Evolutionary conservation across 1,139 yeast species (phyloP).

Genomic region (Arxiozyma telluris): DNA sequence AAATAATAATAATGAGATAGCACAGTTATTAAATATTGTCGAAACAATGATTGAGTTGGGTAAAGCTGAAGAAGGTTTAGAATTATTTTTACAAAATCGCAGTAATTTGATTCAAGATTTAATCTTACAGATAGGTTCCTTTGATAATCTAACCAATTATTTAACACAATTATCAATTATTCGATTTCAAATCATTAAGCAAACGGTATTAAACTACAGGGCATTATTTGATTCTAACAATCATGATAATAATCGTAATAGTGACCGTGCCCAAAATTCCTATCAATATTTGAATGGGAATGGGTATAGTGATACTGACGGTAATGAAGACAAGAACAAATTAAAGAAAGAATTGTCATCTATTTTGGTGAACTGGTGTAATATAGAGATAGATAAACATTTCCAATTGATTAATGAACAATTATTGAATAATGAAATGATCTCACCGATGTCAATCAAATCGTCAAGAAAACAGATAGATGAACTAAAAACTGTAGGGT

Average conservation of each 20-base stretch:
- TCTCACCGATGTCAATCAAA: constrained; percentile 40
- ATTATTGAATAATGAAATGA: constrained; percentile 52
- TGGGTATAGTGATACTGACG: background rate
- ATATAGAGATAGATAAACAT: constrained; percentile 54
- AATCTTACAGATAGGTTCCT: constrained; percentile 41
- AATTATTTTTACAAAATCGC: constrained; percentile 40
- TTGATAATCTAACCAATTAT: constrained; percentile 49
- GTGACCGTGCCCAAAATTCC: background rate
- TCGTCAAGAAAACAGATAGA: constrained; percentile 52
- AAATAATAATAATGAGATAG: constrained; percentile 20
- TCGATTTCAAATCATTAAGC: constrained; percentile 45
- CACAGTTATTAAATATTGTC: constrained; percentile 30
- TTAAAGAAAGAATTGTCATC: constrained; percentile 33
- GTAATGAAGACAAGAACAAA: constrained; percentile 15
- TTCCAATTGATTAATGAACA: constrained; percentile 57
- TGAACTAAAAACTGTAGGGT: constrained; percentile 55
- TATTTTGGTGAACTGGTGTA: constrained; percentile 57
- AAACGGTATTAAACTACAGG: constrained; percentile 41
- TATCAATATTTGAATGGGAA: background rate
- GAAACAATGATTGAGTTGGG: constrained; percentile 37
- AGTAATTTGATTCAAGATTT: constrained; percentile 38
- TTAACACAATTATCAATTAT: constrained; percentile 53
- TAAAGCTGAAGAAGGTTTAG: constrained; percentile 40
- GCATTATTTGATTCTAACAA: constrained; percentile 32
- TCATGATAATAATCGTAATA: background rate